A percentile compares a stretch with the other conserved stretches of the same genome.
Evolutionary conservation across 805 yeast genomes (phyloP).

Genomic region (Saccharomycopsis olivae): DNA sequence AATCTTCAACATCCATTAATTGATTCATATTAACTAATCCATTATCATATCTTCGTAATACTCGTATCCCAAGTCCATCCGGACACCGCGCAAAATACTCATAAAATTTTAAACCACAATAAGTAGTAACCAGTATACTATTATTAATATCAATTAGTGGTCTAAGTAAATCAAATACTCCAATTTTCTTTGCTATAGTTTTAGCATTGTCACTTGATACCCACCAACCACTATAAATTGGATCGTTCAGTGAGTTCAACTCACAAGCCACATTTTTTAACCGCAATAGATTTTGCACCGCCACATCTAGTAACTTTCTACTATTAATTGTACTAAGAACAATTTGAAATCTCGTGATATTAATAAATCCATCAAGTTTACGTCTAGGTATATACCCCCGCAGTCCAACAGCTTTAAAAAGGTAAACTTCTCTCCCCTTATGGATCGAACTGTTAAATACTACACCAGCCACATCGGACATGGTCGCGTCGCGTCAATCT

Average conservation of each 20-base stretch:
- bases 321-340: constrained; percentile 5
- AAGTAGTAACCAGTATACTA: constrained; percentile 21
- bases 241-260: neutral
- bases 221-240: constrained; percentile 21
- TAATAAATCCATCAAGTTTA: constrained; percentile 22
- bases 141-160: constrained; percentile 21
- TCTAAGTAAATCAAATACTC: constrained; percentile 15
- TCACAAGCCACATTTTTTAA: too few species aligned
- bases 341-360: constrained; percentile 17
- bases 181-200: constrained; percentile 18
- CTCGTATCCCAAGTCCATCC: constrained; percentile 16
- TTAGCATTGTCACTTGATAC: constrained; percentile 20
- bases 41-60: constrained; percentile 20
- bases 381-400: constrained; percentile 15
- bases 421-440: too few species aligned
- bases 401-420: constrained; percentile 10
- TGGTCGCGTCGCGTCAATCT: too few species aligned
- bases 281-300: neutral
- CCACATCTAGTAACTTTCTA: constrained; percentile 3
- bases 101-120: constrained; percentile 21
- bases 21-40: constrained; percentile 21
- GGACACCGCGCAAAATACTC: constrained; percentile 20
- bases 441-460: too few species aligned
- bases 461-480: too few species aligned
- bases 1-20: constrained; percentile 19